Percentiles rank a stretch among this genome's conserved stretches.
phyloP scores from a whole-genome alignment of 2,329 filamentous ascomycete species.

The Fusarium nodosum region DNA sequence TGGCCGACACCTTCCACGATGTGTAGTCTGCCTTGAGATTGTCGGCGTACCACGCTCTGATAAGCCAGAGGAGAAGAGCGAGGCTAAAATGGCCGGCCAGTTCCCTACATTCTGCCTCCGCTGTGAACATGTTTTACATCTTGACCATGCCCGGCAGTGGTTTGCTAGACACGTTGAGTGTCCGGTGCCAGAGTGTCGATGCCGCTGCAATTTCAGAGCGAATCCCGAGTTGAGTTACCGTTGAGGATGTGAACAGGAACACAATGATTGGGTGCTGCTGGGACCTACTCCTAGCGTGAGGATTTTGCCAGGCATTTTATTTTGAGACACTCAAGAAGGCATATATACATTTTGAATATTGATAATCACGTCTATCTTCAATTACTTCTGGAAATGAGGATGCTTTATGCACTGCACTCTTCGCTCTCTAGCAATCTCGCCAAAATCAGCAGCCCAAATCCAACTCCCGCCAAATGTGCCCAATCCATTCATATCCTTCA shows the following conservation, averaged over 20 bases:
- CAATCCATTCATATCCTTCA: constrained; percentile 18
- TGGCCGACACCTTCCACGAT: constrained; percentile 75
- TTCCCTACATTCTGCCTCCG: constrained; percentile 78
- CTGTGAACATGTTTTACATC: constrained; percentile 76
- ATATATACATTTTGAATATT: constrained; percentile 26
- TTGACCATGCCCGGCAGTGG: constrained; percentile 77
- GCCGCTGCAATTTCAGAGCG: constrained; percentile 72
- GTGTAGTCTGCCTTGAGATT: constrained; percentile 76
- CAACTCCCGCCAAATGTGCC: constrained; percentile 32
- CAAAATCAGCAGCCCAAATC: constrained; percentile 25
- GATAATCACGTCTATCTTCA: constrained; percentile 29
- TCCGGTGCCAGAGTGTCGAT: constrained; percentile 76
- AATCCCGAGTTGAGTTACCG: constrained; percentile 71
- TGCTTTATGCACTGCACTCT: constrained; percentile 17
- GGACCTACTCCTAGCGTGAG: not conserved
- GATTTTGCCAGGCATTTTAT: not conserved
- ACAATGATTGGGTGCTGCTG: not conserved
- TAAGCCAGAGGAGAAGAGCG: constrained; percentile 65
- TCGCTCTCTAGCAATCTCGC: constrained; percentile 32
- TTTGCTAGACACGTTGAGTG: constrained; percentile 75
- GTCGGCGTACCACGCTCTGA: constrained; percentile 74
- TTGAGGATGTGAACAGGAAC: constrained; percentile 28
- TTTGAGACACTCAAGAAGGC: not conserved
- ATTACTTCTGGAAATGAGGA: constrained; percentile 24
- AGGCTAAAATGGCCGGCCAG: constrained; percentile 65